Percentiles rank a stretch among this genome's conserved stretches.
Evolutionary conservation across 1,139 yeast genomes (phyloP).

Genomic region (Hyphopichia burtonii): DNA sequence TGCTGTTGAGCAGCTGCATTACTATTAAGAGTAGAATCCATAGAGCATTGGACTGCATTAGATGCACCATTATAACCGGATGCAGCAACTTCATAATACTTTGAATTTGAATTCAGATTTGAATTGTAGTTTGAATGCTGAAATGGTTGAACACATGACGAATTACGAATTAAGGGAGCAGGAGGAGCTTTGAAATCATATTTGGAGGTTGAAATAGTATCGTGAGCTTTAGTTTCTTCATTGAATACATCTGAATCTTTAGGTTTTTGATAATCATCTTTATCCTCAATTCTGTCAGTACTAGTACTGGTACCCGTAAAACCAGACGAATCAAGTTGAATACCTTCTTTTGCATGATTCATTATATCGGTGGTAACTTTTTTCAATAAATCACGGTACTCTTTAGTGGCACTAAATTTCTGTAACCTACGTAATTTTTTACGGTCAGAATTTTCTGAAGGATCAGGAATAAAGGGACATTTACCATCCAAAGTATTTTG

Average conservation of each 20-base stretch:
- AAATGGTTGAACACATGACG: constrained; percentile 27
- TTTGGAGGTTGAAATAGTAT: not conserved
- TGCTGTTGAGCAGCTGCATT: constrained; percentile 25
- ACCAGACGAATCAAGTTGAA: constrained; percentile 14
- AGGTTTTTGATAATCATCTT: constrained; percentile 5
- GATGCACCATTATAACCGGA: constrained; percentile 76
- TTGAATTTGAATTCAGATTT: constrained; percentile 31
- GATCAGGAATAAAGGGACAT: constrained; percentile 67
- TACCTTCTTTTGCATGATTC: constrained; percentile 23
- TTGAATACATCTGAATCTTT: not conserved
- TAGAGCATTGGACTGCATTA: constrained; percentile 37
- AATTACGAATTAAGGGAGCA: constrained; percentile 24
- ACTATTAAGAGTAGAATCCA: constrained; percentile 46
- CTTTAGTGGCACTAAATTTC: constrained; percentile 40
- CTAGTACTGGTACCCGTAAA: constrained; percentile 31
- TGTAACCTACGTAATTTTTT: constrained; percentile 37
- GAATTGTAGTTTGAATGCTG: constrained; percentile 2
- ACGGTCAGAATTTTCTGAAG: constrained; percentile 36
- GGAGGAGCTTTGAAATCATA: constrained; percentile 23
- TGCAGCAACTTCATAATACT: constrained; percentile 68
- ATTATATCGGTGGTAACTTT: constrained; percentile 36
- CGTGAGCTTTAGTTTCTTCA: not conserved
- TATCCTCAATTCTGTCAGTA: constrained; percentile 15
- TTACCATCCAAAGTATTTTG: constrained; percentile 58
- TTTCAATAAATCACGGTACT: constrained; percentile 38